Percentiles rank a stretch among this genome's conserved stretches.
These are phyloP conservation scores for Casuarina glauca DNA, from an alignment of 306 rosid genomes.

Conservation along the genomic window DNA sequence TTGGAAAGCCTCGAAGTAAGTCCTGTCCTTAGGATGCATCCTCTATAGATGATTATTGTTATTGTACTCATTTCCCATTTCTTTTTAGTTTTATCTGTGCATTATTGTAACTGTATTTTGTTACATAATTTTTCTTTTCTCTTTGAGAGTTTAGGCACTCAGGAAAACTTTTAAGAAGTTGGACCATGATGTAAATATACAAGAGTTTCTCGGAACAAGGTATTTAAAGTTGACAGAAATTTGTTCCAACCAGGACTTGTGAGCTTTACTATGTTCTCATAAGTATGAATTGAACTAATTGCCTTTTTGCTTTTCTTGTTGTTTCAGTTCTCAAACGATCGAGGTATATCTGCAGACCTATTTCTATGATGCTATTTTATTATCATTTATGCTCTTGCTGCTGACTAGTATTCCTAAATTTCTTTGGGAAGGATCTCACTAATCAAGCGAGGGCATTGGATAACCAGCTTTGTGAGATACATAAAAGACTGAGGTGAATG, in stretches of 20 bases:
- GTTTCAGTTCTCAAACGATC: conserved; percentile 69
- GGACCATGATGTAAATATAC: conserved; percentile 78
- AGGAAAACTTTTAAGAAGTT: conserved; percentile 80
- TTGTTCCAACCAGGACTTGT: not conserved
- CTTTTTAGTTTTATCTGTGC: not conserved
- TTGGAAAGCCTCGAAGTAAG: conserved; percentile 87
- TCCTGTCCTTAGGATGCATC: conserved; percentile 24
- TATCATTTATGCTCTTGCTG: conserved; percentile 10
- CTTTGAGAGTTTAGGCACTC: conserved; percentile 60
- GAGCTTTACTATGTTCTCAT: conserved; percentile 1
- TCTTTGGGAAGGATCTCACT: conserved; percentile 54
- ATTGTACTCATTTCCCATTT: not conserved
- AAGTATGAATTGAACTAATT: conserved; percentile 14
- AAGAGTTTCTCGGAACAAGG: conserved; percentile 73
- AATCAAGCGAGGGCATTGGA: conserved; percentile 51
- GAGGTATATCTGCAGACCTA: conserved; percentile 49
- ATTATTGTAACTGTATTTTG: conserved; percentile 2
- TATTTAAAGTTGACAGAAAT: conserved; percentile 21
- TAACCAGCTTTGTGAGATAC: conserved; percentile 55
- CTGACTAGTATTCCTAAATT: not conserved
- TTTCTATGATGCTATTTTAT: not conserved
- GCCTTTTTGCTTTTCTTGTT: conserved; percentile 13
- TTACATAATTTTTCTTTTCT: conserved; percentile 27
- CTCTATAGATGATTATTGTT: not conserved
- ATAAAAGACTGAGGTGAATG: conserved; percentile 68